phyloP scores from a whole-genome alignment of 257 asterid species.

The Solanum appendiculatum region DNA sequence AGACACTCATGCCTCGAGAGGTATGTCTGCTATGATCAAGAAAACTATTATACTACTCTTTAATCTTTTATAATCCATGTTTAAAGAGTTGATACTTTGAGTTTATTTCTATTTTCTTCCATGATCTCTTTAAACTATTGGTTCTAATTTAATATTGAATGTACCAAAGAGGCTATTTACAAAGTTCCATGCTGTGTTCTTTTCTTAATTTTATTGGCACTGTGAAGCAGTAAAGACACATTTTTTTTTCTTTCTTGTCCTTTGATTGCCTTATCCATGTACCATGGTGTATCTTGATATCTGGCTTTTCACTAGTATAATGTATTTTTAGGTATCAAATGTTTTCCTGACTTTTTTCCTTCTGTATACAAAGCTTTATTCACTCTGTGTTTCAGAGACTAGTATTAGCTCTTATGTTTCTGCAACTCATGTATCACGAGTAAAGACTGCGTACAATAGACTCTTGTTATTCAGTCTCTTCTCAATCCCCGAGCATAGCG shows the following conservation, averaged over 20 bases:
- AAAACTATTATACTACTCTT: constrained; percentile 8
- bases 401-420: constrained; percentile 31
- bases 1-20: constrained; percentile 99
- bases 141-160: not conserved
- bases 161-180: not conserved
- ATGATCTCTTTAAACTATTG: not conserved
- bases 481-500: not conserved
- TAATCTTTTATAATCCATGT: not conserved
- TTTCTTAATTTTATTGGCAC: not conserved
- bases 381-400: constrained; percentile 6
- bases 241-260: not conserved
- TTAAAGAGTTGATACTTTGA: not conserved
- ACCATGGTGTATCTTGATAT: constrained; percentile 10
- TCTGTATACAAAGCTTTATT: constrained; percentile 24
- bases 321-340: constrained; percentile 18
- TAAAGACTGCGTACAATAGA: not conserved
- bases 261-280: constrained; percentile 39
- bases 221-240: not conserved
- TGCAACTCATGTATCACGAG: not conserved
- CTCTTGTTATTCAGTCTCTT: not conserved
- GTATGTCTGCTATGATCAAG: constrained; percentile 42
- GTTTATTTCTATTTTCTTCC: not conserved
- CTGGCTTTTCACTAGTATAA: constrained; percentile 22
- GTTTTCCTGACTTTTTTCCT: constrained; percentile 18
- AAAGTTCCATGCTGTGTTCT: not conserved